These are phyloP conservation scores for Fusarium sp. DNA, from an alignment of 2,329 filamentous ascomycete genomes.

Conservation along the genomic window DNA sequence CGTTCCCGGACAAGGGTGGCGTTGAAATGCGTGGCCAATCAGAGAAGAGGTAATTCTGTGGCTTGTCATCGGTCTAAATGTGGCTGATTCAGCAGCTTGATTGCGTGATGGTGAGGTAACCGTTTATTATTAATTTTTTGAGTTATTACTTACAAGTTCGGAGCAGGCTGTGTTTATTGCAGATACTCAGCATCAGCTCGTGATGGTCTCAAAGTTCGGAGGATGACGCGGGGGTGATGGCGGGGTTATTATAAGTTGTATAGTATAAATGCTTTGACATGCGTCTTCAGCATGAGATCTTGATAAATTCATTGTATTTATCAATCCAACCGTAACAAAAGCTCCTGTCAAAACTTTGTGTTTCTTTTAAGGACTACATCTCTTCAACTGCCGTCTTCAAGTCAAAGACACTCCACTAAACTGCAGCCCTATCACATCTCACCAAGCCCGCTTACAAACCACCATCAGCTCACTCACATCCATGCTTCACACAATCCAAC, in stretches of 20 bases:
- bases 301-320: background rate
- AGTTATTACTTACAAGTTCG: too few species aligned
- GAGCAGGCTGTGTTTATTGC: background rate
- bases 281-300: background rate
- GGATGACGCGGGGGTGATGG: constrained; percentile 43
- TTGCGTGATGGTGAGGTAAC: background rate
- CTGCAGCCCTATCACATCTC: constrained; percentile 17
- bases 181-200: constrained; percentile 22
- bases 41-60: constrained; percentile 30
- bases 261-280: background rate
- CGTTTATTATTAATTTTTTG: background rate
- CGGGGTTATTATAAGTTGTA: constrained; percentile 36
- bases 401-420: constrained; percentile 13
- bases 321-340: too few species aligned
- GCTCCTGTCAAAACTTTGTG: rapidly evolving
- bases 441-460: constrained; percentile 15
- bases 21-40: constrained; percentile 32
- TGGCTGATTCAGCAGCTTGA: constrained; percentile 9
- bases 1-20: constrained; percentile 34
- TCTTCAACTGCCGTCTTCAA: background rate
- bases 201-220: constrained; percentile 25
- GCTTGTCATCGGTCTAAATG: background rate
- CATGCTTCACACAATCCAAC: constrained; percentile 41
- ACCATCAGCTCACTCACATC: background rate
- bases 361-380: background rate